Base-by-base conservation (phyloP, 768 basidiomycete species). In the Termitomyces sp. region DNA sequence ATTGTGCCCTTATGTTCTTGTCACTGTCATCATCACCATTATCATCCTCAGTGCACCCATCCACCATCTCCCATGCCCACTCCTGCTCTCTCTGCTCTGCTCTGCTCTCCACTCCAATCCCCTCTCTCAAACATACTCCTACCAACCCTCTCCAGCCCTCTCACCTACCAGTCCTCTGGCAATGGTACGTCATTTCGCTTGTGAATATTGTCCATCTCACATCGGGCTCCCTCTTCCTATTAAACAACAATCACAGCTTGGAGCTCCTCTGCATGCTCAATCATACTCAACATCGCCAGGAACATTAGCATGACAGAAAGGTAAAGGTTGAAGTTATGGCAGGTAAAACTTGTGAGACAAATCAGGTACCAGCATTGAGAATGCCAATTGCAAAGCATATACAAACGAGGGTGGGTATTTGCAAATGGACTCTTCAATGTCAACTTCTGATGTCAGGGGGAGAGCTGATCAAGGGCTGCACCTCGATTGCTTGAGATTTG, bases 71-170 rank as follows among this genome's bases (percentile, higher is more conserved):
- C 12, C 73, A 75, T 1, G 42, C 27, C 37, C 69, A 74, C 65
- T 91, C 86, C 10, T 79, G 76, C 54, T 79, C 73, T 79, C 76
- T 98, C 96, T 0, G 76, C 73, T 60, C 72, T 71, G 37, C 81
- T 78, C 56, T 87, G 86, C 52, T 87, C 88, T 33, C 82, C 82
- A n/a, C 78, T 91, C 97, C 97, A 99, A 70, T 88, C 98, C 0
- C 95, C 96, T 39, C 92, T 85, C 70, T 96, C 94, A 68, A 89
- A 98, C 16, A 98, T 86, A 60, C 85, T 84, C 58, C 93, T 80
- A 6, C 92, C 89, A 4, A 93, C 88, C 97, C 97, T 98, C 64
- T 95, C 95, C 87, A 95, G 92, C 1, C 97, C 97, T 32, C 97
- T 82, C 63, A 98, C 69, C 65, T 90, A 91, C 94, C 95, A 98